phyloP scores from a whole-genome alignment of 2,329 filamentous ascomycete genomes.

The Colletotrichum siamense region DNA sequence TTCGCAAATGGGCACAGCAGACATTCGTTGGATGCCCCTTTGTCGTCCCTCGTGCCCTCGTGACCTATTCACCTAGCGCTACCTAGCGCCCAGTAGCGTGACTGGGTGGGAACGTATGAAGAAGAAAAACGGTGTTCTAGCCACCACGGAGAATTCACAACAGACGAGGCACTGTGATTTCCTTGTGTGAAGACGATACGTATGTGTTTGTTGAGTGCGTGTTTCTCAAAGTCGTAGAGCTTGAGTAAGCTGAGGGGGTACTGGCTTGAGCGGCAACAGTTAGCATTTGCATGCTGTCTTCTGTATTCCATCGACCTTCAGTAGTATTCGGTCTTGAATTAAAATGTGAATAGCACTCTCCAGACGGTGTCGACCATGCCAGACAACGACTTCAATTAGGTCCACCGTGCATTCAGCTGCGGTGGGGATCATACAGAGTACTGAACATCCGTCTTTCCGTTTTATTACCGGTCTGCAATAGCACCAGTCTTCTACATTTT shows the following conservation, averaged over 20 bases:
- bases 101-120: not conserved
- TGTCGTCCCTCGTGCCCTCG: not conserved
- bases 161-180: not conserved
- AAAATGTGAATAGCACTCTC: not conserved
- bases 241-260: not conserved
- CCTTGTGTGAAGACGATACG: not conserved
- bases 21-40: not conserved
- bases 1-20: not conserved
- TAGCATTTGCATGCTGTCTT: not conserved
- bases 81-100: not conserved
- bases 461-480: not conserved
- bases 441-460: not conserved
- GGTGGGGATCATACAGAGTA: not conserved
- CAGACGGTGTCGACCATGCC: not conserved
- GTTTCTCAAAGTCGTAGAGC: not conserved
- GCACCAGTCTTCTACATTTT: not conserved
- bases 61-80: not conserved
- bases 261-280: not conserved
- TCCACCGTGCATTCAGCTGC: not conserved
- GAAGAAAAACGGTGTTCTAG: not conserved
- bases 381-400: not conserved
- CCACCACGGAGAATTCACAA: not conserved
- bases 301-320: not conserved
- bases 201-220: not conserved
- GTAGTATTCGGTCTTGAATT: not conserved